Conservation (phyloP, 257 asterid species). For the Nicotiana knightiana region DNA sequence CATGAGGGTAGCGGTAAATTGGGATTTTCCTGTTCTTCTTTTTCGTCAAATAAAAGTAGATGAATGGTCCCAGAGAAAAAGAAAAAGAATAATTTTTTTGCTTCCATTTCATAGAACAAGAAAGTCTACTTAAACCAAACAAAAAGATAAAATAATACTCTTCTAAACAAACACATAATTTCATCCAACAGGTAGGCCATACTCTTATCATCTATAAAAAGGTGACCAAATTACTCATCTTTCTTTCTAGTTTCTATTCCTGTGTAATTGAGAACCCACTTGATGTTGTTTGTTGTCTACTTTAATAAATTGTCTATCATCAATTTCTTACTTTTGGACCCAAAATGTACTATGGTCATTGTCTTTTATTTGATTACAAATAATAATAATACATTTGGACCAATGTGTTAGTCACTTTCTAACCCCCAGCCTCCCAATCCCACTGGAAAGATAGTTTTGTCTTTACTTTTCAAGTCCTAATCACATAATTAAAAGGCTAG, state of each 20-base stretch:
- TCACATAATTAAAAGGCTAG: background rate
- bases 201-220: background rate
- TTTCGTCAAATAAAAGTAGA: background rate
- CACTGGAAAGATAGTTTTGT: conserved; percentile 8
- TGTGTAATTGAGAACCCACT: conserved; percentile 4
- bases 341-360: background rate
- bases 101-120: background rate
- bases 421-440: background rate
- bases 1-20: background rate
- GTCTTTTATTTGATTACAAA: background rate
- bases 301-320: background rate
- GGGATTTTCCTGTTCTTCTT: background rate
- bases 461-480: conserved; percentile 1
- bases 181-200: conserved; percentile 3
- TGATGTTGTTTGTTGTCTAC: conserved; percentile 5
- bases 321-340: conserved; percentile 3
- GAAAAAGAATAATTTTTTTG: background rate
- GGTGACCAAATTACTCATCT: background rate
- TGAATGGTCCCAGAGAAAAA: background rate
- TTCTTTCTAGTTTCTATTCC: conserved; percentile 4
- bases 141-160: background rate
- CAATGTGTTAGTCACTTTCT: background rate
- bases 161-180: background rate
- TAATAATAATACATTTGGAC: background rate
- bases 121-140: background rate